These are phyloP conservation scores for Yamadazyma triangularis DNA, from an alignment of 1,139 yeast genomes.

Conservation along the genomic window DNA sequence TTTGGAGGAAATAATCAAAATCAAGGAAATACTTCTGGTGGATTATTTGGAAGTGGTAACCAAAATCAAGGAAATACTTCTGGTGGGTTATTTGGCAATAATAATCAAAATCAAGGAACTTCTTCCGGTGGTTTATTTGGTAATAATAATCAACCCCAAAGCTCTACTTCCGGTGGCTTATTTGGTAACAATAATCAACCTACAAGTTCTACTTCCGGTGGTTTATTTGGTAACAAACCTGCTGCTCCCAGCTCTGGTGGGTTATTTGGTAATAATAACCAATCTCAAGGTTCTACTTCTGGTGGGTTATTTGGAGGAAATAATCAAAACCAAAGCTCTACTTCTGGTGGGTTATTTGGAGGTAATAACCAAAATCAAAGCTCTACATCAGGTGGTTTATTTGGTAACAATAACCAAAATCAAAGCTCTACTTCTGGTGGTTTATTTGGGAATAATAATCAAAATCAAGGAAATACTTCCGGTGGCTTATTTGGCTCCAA, in stretches of 20 bases:
- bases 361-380: conserved; percentile 1
- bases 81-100: conserved; percentile 2
- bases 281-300: conserved; percentile 5
- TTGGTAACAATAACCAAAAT: conserved; percentile 4
- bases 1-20: conserved; percentile 8
- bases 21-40: conserved; percentile 8
- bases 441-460: conserved; percentile 4
- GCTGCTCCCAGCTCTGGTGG: conserved; percentile 16
- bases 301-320: conserved; percentile 20
- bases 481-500: conserved; percentile 5
- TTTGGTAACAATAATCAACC: conserved; percentile 12
- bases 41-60: conserved; percentile 14
- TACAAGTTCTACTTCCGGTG: conserved; percentile 14
- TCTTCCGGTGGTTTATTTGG: conserved; percentile 17
- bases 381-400: conserved; percentile 9
- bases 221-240: conserved; percentile 14
- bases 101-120: conserved; percentile 1
- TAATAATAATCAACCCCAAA: conserved; percentile 5
- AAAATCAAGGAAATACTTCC: conserved; percentile 1
- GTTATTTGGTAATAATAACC: conserved; percentile 21
- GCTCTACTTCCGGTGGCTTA: conserved; percentile 15
- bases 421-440: conserved; percentile 7
- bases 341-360: conserved; percentile 11
- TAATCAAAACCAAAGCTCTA: conserved; percentile 10
- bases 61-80: not conserved